phyloP scores from a whole-genome alignment of 805 yeast genomes.

The Zygoascus bituminiphila region DNA sequence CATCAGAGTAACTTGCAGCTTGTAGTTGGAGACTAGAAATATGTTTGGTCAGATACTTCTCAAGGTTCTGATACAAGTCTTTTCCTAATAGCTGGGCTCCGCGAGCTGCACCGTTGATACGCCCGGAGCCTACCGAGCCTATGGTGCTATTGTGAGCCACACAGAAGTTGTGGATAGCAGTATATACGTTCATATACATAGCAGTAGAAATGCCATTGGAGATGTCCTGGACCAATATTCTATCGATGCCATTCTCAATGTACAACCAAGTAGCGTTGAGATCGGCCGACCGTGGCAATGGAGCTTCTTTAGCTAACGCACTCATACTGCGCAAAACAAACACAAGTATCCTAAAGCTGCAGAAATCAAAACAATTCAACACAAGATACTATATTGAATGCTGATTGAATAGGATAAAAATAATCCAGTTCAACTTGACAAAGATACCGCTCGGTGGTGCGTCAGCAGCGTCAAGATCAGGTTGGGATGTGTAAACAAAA shows the following conservation, averaged over 20 bases:
- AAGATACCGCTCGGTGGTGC: too few relatives aligned
- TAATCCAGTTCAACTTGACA: too few relatives aligned
- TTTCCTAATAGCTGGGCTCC: constrained; percentile 67
- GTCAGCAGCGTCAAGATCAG: too few relatives aligned
- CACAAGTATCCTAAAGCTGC: too few relatives aligned
- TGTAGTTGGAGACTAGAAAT: constrained; percentile 21
- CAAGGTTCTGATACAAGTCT: constrained; percentile 71
- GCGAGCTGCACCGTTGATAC: constrained; percentile 11
- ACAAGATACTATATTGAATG: too few relatives aligned
- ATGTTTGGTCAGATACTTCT: constrained; percentile 55
- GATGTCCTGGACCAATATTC: constrained; percentile 31
- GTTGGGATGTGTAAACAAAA: too few relatives aligned
- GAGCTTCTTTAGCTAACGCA: constrained; percentile 8
- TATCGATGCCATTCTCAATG: constrained; percentile 33
- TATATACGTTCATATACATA: constrained; percentile 27
- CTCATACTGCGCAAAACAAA: too few relatives aligned
- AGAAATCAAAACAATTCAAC: too few relatives aligned
- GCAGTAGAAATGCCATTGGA: constrained; percentile 30
- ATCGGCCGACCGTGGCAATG: constrained; percentile 24
- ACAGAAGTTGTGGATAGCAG: constrained; percentile 84
- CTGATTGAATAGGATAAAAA: too few relatives aligned
- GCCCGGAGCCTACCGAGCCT: constrained; percentile 13
- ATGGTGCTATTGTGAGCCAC: constrained; percentile 31
- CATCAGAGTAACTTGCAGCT: constrained; percentile 42
- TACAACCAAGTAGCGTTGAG: constrained; percentile 33